Base-by-base conservation (phyloP, 768 basidiomycete genomes). In the Udeniomyces megalosporus region DNA sequence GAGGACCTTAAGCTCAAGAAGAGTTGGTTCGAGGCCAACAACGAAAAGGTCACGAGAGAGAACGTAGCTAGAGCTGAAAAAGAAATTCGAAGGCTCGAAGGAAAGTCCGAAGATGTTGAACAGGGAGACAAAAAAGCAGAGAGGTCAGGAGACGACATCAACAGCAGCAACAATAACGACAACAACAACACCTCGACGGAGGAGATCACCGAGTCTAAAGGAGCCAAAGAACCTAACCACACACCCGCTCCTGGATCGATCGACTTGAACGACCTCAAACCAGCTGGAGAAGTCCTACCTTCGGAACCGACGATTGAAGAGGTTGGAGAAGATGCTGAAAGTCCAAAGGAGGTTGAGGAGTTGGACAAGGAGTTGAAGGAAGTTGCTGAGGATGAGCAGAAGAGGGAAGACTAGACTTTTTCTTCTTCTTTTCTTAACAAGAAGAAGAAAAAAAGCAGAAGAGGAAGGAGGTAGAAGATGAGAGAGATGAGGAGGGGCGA, bases 1-100 rank as follows among this genome's bases (percentile, higher is more conserved):
- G 86, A 88, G 70, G 88, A 95, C 72, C 79, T 99, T 62, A 85
- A 85, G 74, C 87, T 82, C 55, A 99, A 97, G 80, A 91, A 91
- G 77, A 79, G 83, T 26, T 97, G 91, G 90, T 95, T 82, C 70
- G 83, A 85, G 72, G 92, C 87, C 34, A 97, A 97, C 75, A 90
- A 92, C 74, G 81, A 80, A 29, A 55, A 68, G 28, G 73, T 71
- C 67, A 75, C 74, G 54, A 70, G 72, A 67, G 71, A 71, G 45
- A 60, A 49, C 46, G n/a, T 59, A 46, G 55, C 48, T 29, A 62
- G 55, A 50, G 60, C 60, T 17, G 60, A 61, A 52, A 61, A 63
- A 49, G 62, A 63, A 42, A 63, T 63, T 46, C 62, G 62, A 12
- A 46, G 62, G 31, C 56, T 63, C 55, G 62, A 63, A 31, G 48